Evolutionary conservation across 805 yeast species (phyloP), one percentile per base, ranked within the genome.

Genomic region (Kodamaea fukazawae): DNA sequence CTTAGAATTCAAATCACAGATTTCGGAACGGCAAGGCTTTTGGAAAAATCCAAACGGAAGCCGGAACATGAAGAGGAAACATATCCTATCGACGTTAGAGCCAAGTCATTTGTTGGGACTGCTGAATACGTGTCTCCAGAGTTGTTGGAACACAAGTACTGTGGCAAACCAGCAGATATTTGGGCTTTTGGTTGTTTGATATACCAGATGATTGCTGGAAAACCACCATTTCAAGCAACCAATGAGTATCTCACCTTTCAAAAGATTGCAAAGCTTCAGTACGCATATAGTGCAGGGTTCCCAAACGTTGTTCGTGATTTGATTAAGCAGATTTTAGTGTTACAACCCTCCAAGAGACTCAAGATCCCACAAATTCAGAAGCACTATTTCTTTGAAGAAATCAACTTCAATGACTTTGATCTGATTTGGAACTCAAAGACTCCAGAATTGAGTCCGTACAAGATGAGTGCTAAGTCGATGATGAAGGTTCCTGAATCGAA

Each of bases 91-190:
- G 83, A 83, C 51, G 78, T 80, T 1, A 71, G 79, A 50, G 89
- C 93, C 4, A 81, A 76, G 48, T 85, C 93, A 0, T 86, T 86
- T 63, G 95, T 86, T 20, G 95, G 95, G 3, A 85, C 91, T 0
- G 91, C 91, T 0, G 91, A 84, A 50, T 84, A 84, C 51, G 90
- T 85, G 5, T 81, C 90, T 0, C 95, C 95, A 0, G 95, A 86
- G 52, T 63, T 86, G 28, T 65, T 86, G 43, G 86, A 82, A 46
- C 85, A 76, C 52, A 85, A 83, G 51, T 81, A 78, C 49, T 73
- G 79, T 50, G 82, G 83, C 4, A 76, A 76, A 46, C 72, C 79
- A 0, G 76, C 79, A 15, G 83, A 78, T 51, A 60, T 78, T 12
- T 78, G 83, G 83, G 81, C 83, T 0, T 66, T 75, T 45, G 83